Base-by-base conservation (phyloP, 768 basidiomycete genomes). In the Kondoa subrosea region DNA sequence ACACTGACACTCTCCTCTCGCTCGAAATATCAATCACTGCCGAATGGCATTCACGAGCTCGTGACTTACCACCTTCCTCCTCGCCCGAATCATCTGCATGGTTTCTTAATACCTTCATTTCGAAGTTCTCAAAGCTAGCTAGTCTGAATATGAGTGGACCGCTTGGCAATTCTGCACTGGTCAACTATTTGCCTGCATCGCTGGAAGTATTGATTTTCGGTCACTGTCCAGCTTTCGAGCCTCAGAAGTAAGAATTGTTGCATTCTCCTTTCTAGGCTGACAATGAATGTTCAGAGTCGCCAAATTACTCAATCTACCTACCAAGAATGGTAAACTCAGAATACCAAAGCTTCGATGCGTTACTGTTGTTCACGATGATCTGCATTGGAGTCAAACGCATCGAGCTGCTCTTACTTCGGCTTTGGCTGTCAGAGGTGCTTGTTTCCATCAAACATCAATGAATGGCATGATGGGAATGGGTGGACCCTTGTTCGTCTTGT, bases 21-120 rank as follows among this genome's bases (percentile, higher is more conserved):
- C 30, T 63, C n/a, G 27, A 27, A 27, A 3, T 63, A 3, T 3
- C 2, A 4, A 32, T 63, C 30, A 3, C 27, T 32, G n/a, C 30
- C 8, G 29, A 32, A 33, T 63, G 61, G 61, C 61, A 63, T 32
- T 65, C 29, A 8, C 64, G 57, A 26, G 29, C 56, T 40, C 57
- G 29, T 14, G 31, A 2, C 21, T 32, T 59, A 25, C 67, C 58
- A 25, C 57, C 34, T 32, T 34, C 21, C 4, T 12, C 4, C 1
- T 58, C 30, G 15, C 64, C 57, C 4, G 30, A 59, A 34, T n/a
- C 1, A 17, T 32, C 27, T 57, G 62, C 31, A n/a, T 58, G 16
- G 30, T 17, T 26, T 32, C 67, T 63, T 12, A 63, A 63, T n/a
- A 63, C 61, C 8, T 63, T 32, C 30, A 32, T 63, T 32, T 17